phyloP scores from a whole-genome alignment of 768 basidiomycete species.

The Fibroporia radiculosa region DNA sequence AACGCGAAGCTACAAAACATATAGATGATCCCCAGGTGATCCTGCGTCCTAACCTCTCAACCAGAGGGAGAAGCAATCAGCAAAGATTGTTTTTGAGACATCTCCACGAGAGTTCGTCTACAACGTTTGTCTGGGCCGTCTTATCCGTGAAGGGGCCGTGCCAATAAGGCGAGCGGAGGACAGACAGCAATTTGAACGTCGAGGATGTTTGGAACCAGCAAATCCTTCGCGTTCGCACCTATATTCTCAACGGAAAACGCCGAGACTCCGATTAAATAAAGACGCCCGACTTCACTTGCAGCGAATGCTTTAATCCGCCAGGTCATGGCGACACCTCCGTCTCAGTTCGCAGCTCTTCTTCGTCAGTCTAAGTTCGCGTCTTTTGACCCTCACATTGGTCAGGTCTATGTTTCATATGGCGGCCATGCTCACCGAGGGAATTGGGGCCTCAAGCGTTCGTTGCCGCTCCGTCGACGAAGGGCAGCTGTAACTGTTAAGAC shows the following conservation, averaged over 20 bases:
- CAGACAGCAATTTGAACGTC: constrained; percentile 83
- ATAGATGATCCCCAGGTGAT: constrained; percentile 83
- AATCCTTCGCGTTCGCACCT: constrained; percentile 7
- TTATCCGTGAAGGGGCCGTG: constrained; percentile 40
- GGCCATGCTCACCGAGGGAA: constrained; percentile 71
- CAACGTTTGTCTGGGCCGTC: constrained; percentile 90
- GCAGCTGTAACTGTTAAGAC: constrained; percentile 58
- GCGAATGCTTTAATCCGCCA: background rate
- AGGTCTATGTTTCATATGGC: constrained; percentile 66
- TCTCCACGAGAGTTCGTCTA: constrained; percentile 38
- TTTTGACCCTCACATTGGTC: constrained; percentile 68
- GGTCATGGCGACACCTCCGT: constrained; percentile 35
- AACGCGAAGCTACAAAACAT: constrained; percentile 24
- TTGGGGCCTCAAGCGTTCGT: constrained; percentile 82
- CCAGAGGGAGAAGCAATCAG: constrained; percentile 85
- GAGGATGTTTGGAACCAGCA: constrained; percentile 25
- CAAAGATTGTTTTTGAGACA: constrained; percentile 89
- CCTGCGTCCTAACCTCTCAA: constrained; percentile 87
- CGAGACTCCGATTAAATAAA: constrained; percentile 11
- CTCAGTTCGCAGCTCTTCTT: constrained; percentile 70
- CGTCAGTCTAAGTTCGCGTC: constrained; percentile 78
- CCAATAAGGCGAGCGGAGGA: constrained; percentile 39
- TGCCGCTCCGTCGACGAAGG: constrained; percentile 55
- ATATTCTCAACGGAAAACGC: constrained; percentile 6
- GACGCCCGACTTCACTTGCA: background rate